Evolutionary conservation across 768 basidiomycete genomes (phyloP).

Genomic region (Aureoboletus auriporus): DNA sequence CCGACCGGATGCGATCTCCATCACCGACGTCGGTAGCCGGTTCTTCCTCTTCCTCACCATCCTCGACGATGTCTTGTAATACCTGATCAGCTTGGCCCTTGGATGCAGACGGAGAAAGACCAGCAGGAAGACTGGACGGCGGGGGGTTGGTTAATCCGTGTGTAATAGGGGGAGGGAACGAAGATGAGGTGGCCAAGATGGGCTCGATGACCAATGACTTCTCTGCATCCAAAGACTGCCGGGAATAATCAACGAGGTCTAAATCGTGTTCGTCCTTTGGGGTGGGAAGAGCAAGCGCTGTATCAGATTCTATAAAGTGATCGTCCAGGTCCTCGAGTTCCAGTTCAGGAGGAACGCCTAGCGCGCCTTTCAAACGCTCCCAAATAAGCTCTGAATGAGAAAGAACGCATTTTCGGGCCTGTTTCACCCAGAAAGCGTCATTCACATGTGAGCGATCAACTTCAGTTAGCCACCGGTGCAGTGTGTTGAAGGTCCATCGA

Average conservation of each 20-base stretch:
- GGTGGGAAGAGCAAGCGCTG: not conserved
- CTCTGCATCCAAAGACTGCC: not conserved
- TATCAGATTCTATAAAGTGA: not conserved
- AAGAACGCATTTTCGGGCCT: slow-evolving; percentile 71
- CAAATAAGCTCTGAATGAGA: slow-evolving; percentile 82
- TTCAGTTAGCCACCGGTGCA: slow-evolving; percentile 64
- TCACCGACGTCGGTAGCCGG: slow-evolving; percentile 14
- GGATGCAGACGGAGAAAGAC: slow-evolving; percentile 27
- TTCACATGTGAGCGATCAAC: slow-evolving; percentile 58
- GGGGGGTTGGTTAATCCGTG: slow-evolving; percentile 29
- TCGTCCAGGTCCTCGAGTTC: slow-evolving; percentile 49
- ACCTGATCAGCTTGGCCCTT: slow-evolving; percentile 27
- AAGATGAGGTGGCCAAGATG: slow-evolving; percentile 38
- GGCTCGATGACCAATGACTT: slow-evolving; percentile 45
- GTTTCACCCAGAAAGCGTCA: slow-evolving; percentile 71
- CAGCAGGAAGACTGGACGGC: slow-evolving; percentile 35
- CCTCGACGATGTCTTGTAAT: slow-evolving; percentile 53
- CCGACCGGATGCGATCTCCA: slow-evolving; percentile 17
- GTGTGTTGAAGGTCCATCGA: slow-evolving; percentile 68
- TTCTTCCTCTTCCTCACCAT: slow-evolving; percentile 48
- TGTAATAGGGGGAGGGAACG: slow-evolving; percentile 13
- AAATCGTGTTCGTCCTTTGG: not conserved
- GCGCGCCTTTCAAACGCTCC: slow-evolving; percentile 84
- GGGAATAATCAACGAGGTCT: not conserved
- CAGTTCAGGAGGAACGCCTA: slow-evolving; percentile 84